Base-by-base conservation (phyloP, 768 basidiomycete genomes). In the Naganishia vaughanmartiniae region DNA sequence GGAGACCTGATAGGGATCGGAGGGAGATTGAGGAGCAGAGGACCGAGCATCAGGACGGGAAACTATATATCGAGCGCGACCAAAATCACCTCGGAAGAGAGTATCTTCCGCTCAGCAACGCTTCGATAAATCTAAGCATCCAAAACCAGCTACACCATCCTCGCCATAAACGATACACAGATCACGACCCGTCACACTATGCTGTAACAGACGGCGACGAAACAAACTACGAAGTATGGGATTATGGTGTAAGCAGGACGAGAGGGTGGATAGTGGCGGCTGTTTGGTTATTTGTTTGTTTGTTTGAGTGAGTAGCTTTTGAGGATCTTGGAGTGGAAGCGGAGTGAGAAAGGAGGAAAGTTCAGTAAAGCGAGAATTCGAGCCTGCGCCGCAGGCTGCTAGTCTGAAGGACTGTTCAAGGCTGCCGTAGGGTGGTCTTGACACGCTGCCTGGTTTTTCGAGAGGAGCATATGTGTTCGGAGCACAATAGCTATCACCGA, bases 201-300 rank as follows among this genome's bases (percentile, higher is more conserved):
- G 68, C 68, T 31, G 68, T 69, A 12, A 69, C 56, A 34, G 34
- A 72, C 31, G 65, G 66, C 21, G 71, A 74, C 57, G 74, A 76
- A 19, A 69, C 67, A 53, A 31, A 69, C 57, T 75, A 74, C 65
- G 77, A 77, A 56, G 73, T 84, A 70, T 89, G 88, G 87, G 86
- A 88, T 72, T 88, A 88, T 30, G 86, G 86, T 67, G 86, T 86
- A 30, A 93, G 97, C 78, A 87, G 89, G 46, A 84, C 85, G 73
- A 85, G 95, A 51, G 91, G 92, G 14, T 98, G 95, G 95, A 85
- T 94, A 65, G 89, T 97, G 73, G 93, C 90, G 3, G 82, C 86
- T 30, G 90, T 87, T 74, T 99, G 96, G 96, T 76, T 94, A 39
- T 78, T 88, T 24, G 90, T 93, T 46, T 91, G 87, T 74, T 85